These are phyloP conservation scores for Sphaerulina populicola DNA, from an alignment of 2,329 filamentous ascomycete species.

Conservation along the genomic window DNA sequence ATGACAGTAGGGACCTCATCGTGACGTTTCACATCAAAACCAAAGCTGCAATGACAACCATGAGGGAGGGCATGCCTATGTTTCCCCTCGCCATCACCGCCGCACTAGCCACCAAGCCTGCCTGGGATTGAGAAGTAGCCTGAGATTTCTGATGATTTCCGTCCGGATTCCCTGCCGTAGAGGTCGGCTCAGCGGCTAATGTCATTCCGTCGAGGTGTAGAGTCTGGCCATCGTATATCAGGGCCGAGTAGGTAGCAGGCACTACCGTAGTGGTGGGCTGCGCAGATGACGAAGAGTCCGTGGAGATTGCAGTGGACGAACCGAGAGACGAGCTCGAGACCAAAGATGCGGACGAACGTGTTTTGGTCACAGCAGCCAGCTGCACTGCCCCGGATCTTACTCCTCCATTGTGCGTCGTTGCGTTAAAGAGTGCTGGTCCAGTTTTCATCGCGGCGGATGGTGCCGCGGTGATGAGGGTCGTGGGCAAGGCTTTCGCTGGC, in stretches of 20 bases:
- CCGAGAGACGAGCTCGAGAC: not conserved
- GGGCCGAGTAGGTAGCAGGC: not conserved
- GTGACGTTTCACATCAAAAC: not conserved
- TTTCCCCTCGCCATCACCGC: not conserved
- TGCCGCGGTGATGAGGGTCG: not conserved
- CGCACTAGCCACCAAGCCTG: not conserved
- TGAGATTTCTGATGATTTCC: not conserved
- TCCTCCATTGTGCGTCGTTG: not conserved
- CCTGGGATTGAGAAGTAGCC: not conserved
- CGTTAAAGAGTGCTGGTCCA: not conserved
- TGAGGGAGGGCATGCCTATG: not conserved
- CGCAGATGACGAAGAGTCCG: not conserved
- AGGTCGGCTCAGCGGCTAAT: constrained; percentile 9
- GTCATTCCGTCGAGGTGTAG: constrained; percentile 11
- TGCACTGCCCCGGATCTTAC: not conserved
- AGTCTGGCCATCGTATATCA: constrained; percentile 12
- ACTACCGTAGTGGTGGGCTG: not conserved
- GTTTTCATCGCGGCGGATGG: not conserved
- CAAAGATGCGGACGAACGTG: not conserved
- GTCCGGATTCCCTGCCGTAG: not conserved
- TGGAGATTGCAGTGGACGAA: not conserved
- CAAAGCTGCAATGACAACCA: not conserved
- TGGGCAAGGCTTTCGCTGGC: not conserved
- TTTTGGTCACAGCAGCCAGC: not conserved
- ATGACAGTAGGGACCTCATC: not conserved